Evolutionary conservation across 371 early-diverging fungal species (phyloP).

Genomic region (Polyrhizophydium stewartii): DNA sequence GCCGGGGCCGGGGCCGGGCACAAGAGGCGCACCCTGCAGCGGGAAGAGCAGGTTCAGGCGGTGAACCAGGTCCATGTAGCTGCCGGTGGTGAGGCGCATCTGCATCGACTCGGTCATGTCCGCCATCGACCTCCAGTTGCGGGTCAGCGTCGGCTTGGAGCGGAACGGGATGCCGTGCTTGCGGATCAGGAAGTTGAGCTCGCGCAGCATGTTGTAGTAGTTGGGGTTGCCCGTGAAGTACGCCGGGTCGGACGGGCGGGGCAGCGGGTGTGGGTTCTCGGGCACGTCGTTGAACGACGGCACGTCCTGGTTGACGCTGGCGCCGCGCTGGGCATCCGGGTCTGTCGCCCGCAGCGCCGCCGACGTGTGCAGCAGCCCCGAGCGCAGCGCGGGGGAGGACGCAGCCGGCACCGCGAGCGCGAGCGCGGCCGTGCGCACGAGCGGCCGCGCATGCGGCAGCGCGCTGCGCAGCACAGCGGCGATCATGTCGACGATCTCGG

Average conservation of each 20-base stretch:
- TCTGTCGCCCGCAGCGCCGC: too few relatives aligned
- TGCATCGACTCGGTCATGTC: slow-evolving; percentile 22
- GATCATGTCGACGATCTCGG: too few relatives aligned
- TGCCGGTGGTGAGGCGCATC: slow-evolving; percentile 17
- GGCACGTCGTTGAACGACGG: neutral
- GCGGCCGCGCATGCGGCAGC: too few relatives aligned
- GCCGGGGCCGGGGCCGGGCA: neutral
- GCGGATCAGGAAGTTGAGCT: slow-evolving; percentile 57
- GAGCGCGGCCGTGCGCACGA: too few relatives aligned
- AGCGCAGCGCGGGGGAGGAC: too few relatives aligned
- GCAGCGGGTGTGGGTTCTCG: neutral
- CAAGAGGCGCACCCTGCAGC: neutral
- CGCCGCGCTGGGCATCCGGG: too few relatives aligned
- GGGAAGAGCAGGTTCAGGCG: slow-evolving; percentile 33
- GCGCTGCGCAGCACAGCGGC: too few relatives aligned
- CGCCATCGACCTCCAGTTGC: slow-evolving; percentile 23
- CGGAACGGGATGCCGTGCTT: slow-evolving; percentile 20
- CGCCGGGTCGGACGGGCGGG: slow-evolving; percentile 19
- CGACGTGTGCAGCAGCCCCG: too few relatives aligned
- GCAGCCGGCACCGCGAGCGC: too few relatives aligned
- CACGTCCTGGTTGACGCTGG: neutral
- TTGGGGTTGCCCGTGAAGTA: slow-evolving; percentile 88
- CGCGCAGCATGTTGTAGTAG: slow-evolving; percentile 71
- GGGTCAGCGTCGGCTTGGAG: slow-evolving; percentile 1
- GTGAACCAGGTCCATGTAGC: slow-evolving; percentile 29